Evolutionary conservation across 2,329 filamentous ascomycete genomes (phyloP).

Genomic region (Pestalotiopsis sp.): DNA sequence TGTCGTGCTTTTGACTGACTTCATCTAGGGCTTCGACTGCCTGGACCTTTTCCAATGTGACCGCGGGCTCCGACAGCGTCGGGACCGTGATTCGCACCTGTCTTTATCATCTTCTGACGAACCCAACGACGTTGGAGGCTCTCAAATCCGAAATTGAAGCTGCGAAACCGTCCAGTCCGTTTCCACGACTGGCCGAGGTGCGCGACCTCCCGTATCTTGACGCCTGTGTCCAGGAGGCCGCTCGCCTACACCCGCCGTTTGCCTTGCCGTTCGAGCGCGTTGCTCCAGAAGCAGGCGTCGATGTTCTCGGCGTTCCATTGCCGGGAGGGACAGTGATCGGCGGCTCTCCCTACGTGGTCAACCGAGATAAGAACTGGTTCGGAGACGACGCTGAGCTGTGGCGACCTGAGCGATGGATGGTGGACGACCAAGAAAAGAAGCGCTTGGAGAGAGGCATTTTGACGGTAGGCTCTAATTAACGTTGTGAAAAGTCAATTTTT

Average conservation of each 20-base stretch:
- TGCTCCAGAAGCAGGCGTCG: slow-evolving; percentile 27
- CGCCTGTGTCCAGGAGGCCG: slow-evolving; percentile 29
- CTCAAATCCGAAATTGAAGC: slow-evolving; percentile 30
- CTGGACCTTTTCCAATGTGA: slow-evolving; percentile 34
- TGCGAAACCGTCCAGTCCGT: slow-evolving; percentile 24
- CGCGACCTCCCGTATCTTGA: slow-evolving; percentile 31
- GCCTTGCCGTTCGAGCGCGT: slow-evolving; percentile 28
- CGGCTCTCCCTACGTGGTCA: slow-evolving; percentile 25
- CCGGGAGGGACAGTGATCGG: slow-evolving; percentile 21
- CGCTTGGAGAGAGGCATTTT: slow-evolving; percentile 21
- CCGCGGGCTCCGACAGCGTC: slow-evolving; percentile 31
- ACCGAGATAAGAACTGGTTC: slow-evolving; percentile 24
- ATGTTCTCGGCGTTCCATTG: slow-evolving; percentile 19
- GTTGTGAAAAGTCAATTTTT: neutral
- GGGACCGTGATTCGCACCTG: slow-evolving; percentile 31
- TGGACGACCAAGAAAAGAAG: slow-evolving; percentile 17
- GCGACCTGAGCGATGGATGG: slow-evolving; percentile 26
- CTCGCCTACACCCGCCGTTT: slow-evolving; percentile 31
- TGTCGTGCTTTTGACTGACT: neutral
- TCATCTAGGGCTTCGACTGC: slow-evolving; percentile 25
- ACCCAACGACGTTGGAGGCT: slow-evolving; percentile 25
- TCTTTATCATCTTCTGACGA: slow-evolving; percentile 29
- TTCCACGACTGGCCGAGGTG: slow-evolving; percentile 25
- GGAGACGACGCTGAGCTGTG: slow-evolving; percentile 25
- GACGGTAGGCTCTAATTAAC: slow-evolving; percentile 19